Conservation (phyloP, 495 filamentous ascomycete genomes). For the Xylaria bambusicola region DNA sequence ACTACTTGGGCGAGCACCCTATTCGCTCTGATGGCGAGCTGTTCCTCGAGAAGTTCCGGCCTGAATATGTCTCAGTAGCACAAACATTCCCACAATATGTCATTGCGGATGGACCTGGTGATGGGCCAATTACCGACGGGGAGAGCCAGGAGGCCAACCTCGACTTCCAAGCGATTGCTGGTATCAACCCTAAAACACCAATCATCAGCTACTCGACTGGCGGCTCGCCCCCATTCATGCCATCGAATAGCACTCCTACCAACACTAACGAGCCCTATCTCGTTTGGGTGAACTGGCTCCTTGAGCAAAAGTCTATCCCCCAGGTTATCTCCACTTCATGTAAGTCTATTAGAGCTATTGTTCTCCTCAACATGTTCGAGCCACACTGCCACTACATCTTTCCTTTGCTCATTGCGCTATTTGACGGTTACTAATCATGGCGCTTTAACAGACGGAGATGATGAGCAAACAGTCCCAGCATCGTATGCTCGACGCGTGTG, state of each 20-base stretch:
- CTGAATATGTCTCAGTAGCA: slow-evolving; percentile 46
- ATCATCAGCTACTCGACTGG: slow-evolving; percentile 47
- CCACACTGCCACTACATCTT: too few relatives aligned
- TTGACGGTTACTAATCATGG: too few relatives aligned
- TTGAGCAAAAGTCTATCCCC: slow-evolving; percentile 56
- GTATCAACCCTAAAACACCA: slow-evolving; percentile 34
- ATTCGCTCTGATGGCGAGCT: slow-evolving; percentile 51
- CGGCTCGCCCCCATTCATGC: slow-evolving; percentile 40
- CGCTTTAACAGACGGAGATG: too few relatives aligned
- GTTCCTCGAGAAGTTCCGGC: slow-evolving; percentile 52
- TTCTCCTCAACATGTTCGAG: too few relatives aligned
- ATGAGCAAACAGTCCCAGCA: slow-evolving; percentile 73
- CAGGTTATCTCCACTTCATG: slow-evolving; percentile 79
- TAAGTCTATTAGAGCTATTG: too few relatives aligned
- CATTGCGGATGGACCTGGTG: slow-evolving; percentile 42
- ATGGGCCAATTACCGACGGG: slow-evolving; percentile 28
- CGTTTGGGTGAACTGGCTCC: slow-evolving; percentile 63
- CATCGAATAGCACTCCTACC: slow-evolving; percentile 33
- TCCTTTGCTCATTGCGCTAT: too few relatives aligned
- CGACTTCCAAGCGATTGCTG: slow-evolving; percentile 64
- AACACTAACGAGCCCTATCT: slow-evolving; percentile 80
- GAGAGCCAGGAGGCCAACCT: slow-evolving; percentile 67
- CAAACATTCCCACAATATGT: slow-evolving; percentile 44
- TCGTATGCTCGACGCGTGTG: slow-evolving; percentile 70
- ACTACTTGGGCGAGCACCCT: slow-evolving; percentile 52